These are phyloP conservation scores for Diaporthe destruens DNA, from an alignment of 2,329 filamentous ascomycete genomes.

Conservation along the genomic window DNA sequence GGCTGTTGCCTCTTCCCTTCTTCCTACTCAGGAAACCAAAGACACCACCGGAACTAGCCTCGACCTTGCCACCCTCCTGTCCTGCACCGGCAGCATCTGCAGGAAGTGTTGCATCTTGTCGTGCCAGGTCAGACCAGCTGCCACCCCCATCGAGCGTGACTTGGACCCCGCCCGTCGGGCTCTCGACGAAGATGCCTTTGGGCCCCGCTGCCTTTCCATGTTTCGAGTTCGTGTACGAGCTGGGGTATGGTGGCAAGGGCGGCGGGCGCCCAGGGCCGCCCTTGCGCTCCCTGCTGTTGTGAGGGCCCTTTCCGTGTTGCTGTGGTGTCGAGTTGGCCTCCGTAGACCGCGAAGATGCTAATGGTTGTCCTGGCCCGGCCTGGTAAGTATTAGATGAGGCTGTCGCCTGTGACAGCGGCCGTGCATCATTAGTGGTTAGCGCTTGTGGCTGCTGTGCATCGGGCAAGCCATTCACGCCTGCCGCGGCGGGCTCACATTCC, in stretches of 20 bases:
- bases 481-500: constrained; percentile 33
- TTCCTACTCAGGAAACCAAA: constrained; percentile 91
- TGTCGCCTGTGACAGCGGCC: constrained; percentile 52
- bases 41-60: constrained; percentile 80
- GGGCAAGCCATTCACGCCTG: constrained; percentile 34
- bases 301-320: constrained; percentile 19
- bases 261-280: constrained; percentile 51
- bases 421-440: constrained; percentile 65
- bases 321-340: constrained; percentile 19
- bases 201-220: constrained; percentile 57
- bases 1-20: constrained; percentile 90
- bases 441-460: constrained; percentile 55
- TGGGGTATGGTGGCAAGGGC: constrained; percentile 61
- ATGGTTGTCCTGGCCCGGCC: constrained; percentile 40
- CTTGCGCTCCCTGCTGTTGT: constrained; percentile 36
- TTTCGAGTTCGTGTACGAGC: constrained; percentile 55
- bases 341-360: constrained; percentile 30
- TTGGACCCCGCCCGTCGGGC: constrained; percentile 86
- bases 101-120: constrained; percentile 82
- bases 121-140: constrained; percentile 91
- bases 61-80: constrained; percentile 62
- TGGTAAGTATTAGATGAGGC: constrained; percentile 45
- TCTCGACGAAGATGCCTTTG: constrained; percentile 77
- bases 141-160: constrained; percentile 90
- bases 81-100: constrained; percentile 70